Base-by-base conservation (phyloP, 148 eudicot genomes). In the Silene uniflora region DNA sequence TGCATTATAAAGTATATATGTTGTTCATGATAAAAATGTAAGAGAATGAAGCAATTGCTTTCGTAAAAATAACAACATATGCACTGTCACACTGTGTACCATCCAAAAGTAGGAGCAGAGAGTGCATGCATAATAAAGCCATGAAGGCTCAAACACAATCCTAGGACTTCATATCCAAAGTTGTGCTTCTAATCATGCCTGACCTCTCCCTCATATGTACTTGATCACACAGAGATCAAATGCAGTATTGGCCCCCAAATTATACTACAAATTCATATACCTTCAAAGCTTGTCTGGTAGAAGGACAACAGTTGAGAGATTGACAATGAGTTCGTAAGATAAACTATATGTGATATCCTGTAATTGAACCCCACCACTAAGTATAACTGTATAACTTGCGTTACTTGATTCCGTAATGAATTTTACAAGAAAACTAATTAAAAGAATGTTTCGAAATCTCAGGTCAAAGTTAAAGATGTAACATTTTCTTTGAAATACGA, bases 1-100 rank as follows among this genome's bases (percentile, higher is more conserved):
- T 29, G 49, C 60, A 72, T 79, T 63, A 79, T 46, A 60, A 72
- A 71, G 5, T 35, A 54, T 58, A 62, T 7, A 32, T 75, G 32
- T 3, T 10, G 24, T 4, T 10, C n/a, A 24, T 10, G 10, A 47
- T 49, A 21, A 18, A 67, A 29, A 27, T 25, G 35, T 19, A 79
- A 6, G 5, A 58, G 9, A 72, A 55, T 24, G 44, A 39, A 10
- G 55, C 47, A 58, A 16, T 63, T 9, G 19, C 17, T 16, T 25
- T 11, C 4, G 18, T 17, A 49, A 77, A 16, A 14, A 46, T 49
- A 58, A 73, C 49, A 47, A 18, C 8, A 47, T 16, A 25, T n/a
- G n/a, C n/a, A n/a, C n/a, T n/a, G n/a, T n/a, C 4, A 2, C 68
- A 10, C 42, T 13, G 21, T 13, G 16, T n/a, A 23, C 16, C 11